Evolutionary conservation across 345 rosid species (phyloP).

Genomic region (Arabidopsis thaliana): TAIR10.1 NC_003076.8:21213501-21214000

Average conservation of each 20-base stretch:
- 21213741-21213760: neutral
- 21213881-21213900: neutral
- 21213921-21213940: slow-evolving; percentile 9
- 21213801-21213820: slow-evolving; percentile 25
- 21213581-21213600: neutral
- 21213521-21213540: slow-evolving; percentile 3
- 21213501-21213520: neutral
- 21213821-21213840: neutral
- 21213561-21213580: slow-evolving; percentile 11
- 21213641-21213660: neutral
- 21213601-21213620: neutral
- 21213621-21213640: neutral
- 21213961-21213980: neutral
- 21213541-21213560: neutral
- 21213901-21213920: slow-evolving; percentile 9
- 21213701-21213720: slow-evolving; percentile 17
- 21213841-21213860: neutral
- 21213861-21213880: slow-evolving; percentile 17
- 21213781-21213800: neutral
- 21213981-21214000: neutral
- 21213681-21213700: neutral
- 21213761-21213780: neutral
- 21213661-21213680: slow-evolving; percentile 12
- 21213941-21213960: neutral
- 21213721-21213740: neutral